Percentiles rank a stretch among this genome's conserved stretches.
These are phyloP conservation scores for Aphanoascus verrucosus DNA, from an alignment of 2,329 filamentous ascomycete genomes.

Conservation along the genomic window DNA sequence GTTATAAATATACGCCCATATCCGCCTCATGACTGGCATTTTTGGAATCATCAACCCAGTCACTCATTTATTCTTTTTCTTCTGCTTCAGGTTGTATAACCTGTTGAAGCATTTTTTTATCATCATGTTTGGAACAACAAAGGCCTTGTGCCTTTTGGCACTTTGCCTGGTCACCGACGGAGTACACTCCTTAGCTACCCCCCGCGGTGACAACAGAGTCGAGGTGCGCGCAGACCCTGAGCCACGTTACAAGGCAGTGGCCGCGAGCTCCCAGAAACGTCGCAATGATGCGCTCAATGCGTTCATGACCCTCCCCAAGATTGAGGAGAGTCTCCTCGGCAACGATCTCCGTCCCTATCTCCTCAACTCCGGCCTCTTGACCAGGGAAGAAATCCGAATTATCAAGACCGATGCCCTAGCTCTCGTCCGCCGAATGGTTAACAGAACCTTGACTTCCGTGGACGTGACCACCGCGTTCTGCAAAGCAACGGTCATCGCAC, in stretches of 20 bases:
- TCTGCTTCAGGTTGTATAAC: background rate
- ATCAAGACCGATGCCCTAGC: slow-evolving; percentile 31
- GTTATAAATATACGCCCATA: background rate
- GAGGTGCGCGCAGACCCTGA: background rate
- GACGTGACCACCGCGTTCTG: slow-evolving; percentile 48
- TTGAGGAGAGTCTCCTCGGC: slow-evolving; percentile 5
- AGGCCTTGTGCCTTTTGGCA: slow-evolving; percentile 7
- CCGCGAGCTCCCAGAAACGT: slow-evolving; percentile 27
- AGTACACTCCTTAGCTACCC: background rate
- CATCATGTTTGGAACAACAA: slow-evolving; percentile 3
- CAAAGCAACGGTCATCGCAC: slow-evolving; percentile 46
- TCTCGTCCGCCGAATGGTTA: slow-evolving; percentile 27
- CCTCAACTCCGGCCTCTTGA: slow-evolving; percentile 48
- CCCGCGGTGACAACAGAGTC: background rate
- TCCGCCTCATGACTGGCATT: background rate
- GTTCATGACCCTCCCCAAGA: slow-evolving; percentile 3
- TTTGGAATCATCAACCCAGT: background rate
- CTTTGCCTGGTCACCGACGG: slow-evolving; percentile 5
- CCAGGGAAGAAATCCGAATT: slow-evolving; percentile 39
- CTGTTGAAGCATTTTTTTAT: background rate
- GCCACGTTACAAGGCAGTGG: slow-evolving; percentile 9
- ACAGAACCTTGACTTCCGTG: slow-evolving; percentile 43
- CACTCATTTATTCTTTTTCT: background rate
- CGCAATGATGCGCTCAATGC: slow-evolving; percentile 23
- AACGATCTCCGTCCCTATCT: slow-evolving; percentile 8